These are phyloP conservation scores for Alternaria solani DNA, from an alignment of 2,329 filamentous ascomycete genomes.

Conservation along the genomic window DNA sequence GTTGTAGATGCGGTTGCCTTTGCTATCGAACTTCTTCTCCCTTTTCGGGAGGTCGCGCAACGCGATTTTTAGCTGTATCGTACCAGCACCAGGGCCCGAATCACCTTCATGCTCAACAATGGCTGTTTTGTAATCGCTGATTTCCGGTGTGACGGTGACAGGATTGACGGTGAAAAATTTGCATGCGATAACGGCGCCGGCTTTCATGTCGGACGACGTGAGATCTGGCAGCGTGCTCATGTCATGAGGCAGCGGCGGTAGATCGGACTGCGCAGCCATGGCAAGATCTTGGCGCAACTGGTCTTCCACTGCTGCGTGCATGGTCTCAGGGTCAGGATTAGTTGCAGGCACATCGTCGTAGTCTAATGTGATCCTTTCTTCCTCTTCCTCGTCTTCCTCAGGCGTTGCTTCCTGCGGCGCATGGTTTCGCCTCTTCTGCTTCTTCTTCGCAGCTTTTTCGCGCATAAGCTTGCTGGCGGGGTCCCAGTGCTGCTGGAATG, in stretches of 20 bases:
- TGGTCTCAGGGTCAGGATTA: slow-evolving; percentile 30
- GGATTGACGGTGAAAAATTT: slow-evolving; percentile 67
- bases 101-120: slow-evolving; percentile 61
- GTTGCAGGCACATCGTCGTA: slow-evolving; percentile 42
- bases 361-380: slow-evolving; percentile 39
- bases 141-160: slow-evolving; percentile 69
- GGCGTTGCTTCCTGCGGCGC: slow-evolving; percentile 30
- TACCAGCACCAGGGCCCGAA: slow-evolving; percentile 56
- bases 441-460: slow-evolving; percentile 67
- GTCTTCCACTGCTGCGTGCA: slow-evolving; percentile 35
- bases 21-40: slow-evolving; percentile 69
- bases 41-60: slow-evolving; percentile 69
- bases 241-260: slow-evolving; percentile 69
- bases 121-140: slow-evolving; percentile 70
- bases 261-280: slow-evolving; percentile 61
- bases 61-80: slow-evolving; percentile 71
- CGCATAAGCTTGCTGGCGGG: slow-evolving; percentile 68
- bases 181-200: slow-evolving; percentile 74
- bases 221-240: slow-evolving; percentile 63
- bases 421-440: slow-evolving; percentile 58
- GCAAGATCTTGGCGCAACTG: slow-evolving; percentile 56
- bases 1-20: slow-evolving; percentile 76
- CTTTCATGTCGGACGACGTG: slow-evolving; percentile 56
- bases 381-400: slow-evolving; percentile 55
- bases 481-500: slow-evolving; percentile 91